A percentile compares a stretch with the other conserved stretches of the same genome.
Evolutionary conservation across 2,329 filamentous ascomycete species (phyloP).

Genomic region (Bimuria novae-zelandiae): DNA sequence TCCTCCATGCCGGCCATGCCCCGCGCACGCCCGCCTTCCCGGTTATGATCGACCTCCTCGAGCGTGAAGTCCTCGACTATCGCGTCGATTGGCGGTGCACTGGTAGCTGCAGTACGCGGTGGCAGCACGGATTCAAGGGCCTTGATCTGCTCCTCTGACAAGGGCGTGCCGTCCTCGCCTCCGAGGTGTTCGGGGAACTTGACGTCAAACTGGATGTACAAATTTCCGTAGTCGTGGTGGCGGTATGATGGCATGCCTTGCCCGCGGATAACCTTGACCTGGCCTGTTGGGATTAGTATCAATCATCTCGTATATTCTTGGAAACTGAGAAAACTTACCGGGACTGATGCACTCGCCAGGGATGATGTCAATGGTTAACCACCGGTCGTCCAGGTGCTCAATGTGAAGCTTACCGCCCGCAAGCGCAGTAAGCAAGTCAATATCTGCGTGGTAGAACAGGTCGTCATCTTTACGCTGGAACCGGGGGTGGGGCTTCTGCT

Average conservation of each 20-base stretch:
- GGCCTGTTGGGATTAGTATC: slow-evolving; percentile 59
- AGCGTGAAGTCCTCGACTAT: slow-evolving; percentile 91
- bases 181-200: slow-evolving; percentile 76
- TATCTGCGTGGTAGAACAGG: slow-evolving; percentile 91
- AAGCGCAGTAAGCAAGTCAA: slow-evolving; percentile 92
- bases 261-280: slow-evolving; percentile 90
- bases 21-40: slow-evolving; percentile 69
- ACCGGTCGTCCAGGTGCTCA: slow-evolving; percentile 96
- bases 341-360: slow-evolving; percentile 94
- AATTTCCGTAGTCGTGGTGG: slow-evolving; percentile 93
- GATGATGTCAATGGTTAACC: slow-evolving; percentile 90
- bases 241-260: slow-evolving; percentile 97
- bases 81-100: slow-evolving; percentile 74
- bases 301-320: background rate
- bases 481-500: slow-evolving; percentile 95
- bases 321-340: slow-evolving; percentile 62
- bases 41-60: slow-evolving; percentile 75
- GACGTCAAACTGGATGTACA: slow-evolving; percentile 97
- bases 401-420: slow-evolving; percentile 89
- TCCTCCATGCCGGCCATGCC: slow-evolving; percentile 68
- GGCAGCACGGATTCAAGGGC: slow-evolving; percentile 86
- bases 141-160: slow-evolving; percentile 71
- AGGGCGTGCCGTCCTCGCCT: slow-evolving; percentile 50
- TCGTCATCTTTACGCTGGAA: slow-evolving; percentile 98
- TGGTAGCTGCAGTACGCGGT: slow-evolving; percentile 63